phyloP scores from a whole-genome alignment of 23 red algal genomes.

The Gracilaria gracilis region DNA sequence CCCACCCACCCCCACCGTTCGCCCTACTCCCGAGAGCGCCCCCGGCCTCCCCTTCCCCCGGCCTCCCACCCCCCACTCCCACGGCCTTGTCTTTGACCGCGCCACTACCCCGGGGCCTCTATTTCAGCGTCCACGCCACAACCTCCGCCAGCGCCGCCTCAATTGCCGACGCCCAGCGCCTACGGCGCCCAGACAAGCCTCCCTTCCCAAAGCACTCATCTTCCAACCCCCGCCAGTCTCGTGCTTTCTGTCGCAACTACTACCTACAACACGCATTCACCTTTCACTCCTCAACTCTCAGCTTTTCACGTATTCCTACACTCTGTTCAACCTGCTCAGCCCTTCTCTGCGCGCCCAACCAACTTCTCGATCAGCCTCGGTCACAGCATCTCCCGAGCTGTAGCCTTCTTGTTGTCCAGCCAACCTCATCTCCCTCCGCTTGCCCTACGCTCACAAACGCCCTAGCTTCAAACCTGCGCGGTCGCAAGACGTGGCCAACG shows the following conservation, averaged over 20 bases:
- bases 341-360: background rate
- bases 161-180: background rate
- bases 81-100: too few relatives aligned
- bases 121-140: background rate
- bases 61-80: too few relatives aligned
- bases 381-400: background rate
- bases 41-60: background rate
- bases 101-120: background rate
- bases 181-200: background rate
- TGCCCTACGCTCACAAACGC: background rate
- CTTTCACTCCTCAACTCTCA: background rate
- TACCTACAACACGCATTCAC: background rate
- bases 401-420: conserved; percentile 7
- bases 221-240: background rate
- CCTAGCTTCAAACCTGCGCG: background rate
- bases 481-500: conserved; percentile 28
- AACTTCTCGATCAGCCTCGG: background rate
- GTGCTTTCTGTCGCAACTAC: background rate
- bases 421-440: background rate
- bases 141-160: background rate
- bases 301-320: background rate
- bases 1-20: background rate
- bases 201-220: background rate
- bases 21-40: background rate
- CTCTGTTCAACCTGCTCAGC: conserved; percentile 6